Evolutionary conservation across 2,329 filamentous ascomycete genomes (phyloP), one percentile per base, ranked within the genome.

Genomic region (Neophaeococcomyces mojaviensis): DNA sequence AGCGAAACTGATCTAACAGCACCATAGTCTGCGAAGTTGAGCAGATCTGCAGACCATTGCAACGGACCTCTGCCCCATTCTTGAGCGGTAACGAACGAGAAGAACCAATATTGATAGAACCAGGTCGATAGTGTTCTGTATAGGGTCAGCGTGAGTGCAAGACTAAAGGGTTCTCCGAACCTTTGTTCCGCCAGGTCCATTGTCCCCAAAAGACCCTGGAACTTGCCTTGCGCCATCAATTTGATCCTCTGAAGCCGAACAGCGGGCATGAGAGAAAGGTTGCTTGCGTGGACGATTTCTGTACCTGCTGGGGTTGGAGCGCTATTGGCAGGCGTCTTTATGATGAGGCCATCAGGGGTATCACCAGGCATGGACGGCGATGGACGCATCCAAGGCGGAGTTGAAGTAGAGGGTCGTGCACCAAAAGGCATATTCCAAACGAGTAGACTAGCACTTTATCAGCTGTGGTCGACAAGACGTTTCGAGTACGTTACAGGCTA

Each of bases 81-180:
- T 38, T 45, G 49, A 24, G 47, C 22, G 13, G 49, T 52, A n/a
- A 18, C 43, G 33, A 47, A 49, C 3, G 47, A 31, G 30, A 47
- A 52, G 15, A 44, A 35, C 47, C 49, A 49, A 35, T 42, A 52
- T 35, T 52, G 47, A 24, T 49, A 47, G n/a, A 52, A 33, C 47
- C 43, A 49, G 8, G 10, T 49, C 20, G 43, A 44, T 35, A 51
- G 10, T 16, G 26, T 42, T 10, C 39, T 42, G 18, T 16, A 7
- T 30, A 10, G 16, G 18, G n/a, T 38, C 15, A 38, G 35, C n/a
- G 16, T 7, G 35, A 38, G 35, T 38, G 6, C 37, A 28, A 28
- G 20, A 28, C 16, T 28, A 9, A 38, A 20, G 16, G 16, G 33
- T 35, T 5, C 35, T 18, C 35, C 35, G 9, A 38, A 38, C 35